Percentiles rank a stretch among this genome's conserved stretches.
phyloP scores from a whole-genome alignment of 345 rosid species.

The Draba incana region DNA sequence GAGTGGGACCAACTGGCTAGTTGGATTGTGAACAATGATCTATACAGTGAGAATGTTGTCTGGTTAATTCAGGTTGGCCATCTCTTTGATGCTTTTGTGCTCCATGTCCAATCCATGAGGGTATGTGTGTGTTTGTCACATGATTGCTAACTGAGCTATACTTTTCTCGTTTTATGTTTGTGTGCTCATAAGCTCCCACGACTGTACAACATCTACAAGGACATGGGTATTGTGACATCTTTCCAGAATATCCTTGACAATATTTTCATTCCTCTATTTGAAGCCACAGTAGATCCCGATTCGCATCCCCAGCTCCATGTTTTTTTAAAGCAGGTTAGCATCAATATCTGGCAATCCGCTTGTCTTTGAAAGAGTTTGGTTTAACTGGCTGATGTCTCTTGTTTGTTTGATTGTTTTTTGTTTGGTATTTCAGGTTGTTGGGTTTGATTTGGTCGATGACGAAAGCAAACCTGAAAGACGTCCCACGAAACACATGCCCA shows the following conservation, averaged over 20 bases:
- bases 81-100: conserved; percentile 20
- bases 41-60: conserved; percentile 95
- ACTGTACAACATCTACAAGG: conserved; percentile 94
- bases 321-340: conserved; percentile 85
- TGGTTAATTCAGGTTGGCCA: conserved; percentile 97
- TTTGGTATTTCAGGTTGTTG: conserved; percentile 77
- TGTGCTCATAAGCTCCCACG: conserved; percentile 79
- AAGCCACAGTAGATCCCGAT: conserved; percentile 97
- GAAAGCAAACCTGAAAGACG: conserved; percentile 99
- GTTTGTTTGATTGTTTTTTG: conserved; percentile 22
- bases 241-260: conserved; percentile 99
- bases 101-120: background rate
- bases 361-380: conserved; percentile 16
- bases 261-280: conserved; percentile 94
- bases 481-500: conserved; percentile 99
- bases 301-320: conserved; percentile 99
- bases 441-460: conserved; percentile 96
- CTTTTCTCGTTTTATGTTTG: conserved; percentile 3
- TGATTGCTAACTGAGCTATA: conserved; percentile 26
- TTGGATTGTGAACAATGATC: conserved; percentile 98
- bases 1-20: conserved; percentile 99
- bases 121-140: background rate
- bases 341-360: background rate
- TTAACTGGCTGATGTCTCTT: background rate
- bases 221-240: conserved; percentile 98